phyloP scores from a whole-genome alignment of 345 rosid genomes.

The Rhodamnia rubescens region DNA sequence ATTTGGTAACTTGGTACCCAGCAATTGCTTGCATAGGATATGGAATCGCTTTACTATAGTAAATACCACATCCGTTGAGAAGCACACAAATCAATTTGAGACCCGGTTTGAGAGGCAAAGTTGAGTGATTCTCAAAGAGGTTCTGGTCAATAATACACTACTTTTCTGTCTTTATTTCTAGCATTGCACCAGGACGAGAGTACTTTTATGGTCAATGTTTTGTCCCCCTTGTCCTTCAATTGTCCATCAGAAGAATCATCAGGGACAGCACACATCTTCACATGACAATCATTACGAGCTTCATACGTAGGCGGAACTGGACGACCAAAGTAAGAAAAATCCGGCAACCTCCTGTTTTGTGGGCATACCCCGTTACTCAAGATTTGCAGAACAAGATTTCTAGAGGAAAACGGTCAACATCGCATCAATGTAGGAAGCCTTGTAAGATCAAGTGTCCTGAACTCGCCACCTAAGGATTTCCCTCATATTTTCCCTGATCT shows the following conservation, averaged over 20 bases:
- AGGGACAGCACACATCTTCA: background rate
- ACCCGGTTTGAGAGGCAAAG: background rate
- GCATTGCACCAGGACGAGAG: background rate
- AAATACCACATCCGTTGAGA: background rate
- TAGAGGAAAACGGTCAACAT: no score
- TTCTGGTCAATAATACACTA: background rate
- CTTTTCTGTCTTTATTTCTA: background rate
- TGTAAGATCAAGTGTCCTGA: background rate
- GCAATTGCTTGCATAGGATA: background rate
- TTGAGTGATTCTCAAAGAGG: background rate
- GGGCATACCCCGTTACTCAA: background rate
- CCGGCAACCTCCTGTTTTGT: background rate
- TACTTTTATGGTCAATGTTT: background rate
- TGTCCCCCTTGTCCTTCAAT: background rate
- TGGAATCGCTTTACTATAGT: background rate
- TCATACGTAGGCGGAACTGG: background rate
- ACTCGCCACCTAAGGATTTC: background rate
- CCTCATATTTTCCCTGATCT: background rate
- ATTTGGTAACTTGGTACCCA: background rate
- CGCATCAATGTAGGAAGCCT: background rate
- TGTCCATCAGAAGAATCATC: background rate
- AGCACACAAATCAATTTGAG: background rate
- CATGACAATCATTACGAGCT: background rate
- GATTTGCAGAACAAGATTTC: no score
- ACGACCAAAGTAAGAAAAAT: background rate